Evolutionary conservation across 2,329 filamentous ascomycete species (phyloP).

Genomic region (Rhytidhysteron rufulum): DNA sequence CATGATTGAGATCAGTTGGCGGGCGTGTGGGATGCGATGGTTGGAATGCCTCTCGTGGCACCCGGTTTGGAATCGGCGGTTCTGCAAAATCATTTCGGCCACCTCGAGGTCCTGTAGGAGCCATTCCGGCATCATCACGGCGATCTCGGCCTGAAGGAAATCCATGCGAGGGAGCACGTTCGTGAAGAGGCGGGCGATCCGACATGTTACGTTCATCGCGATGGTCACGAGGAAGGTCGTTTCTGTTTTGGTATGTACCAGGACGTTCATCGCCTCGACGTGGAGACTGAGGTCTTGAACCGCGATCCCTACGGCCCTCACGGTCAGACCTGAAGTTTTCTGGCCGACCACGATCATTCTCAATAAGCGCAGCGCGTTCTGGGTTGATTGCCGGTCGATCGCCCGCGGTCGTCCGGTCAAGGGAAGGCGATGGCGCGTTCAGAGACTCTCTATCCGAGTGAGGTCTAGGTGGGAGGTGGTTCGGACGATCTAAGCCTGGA

Average conservation of each 20-base stretch:
- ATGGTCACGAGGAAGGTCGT: slow-evolving; percentile 22
- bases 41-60: slow-evolving; percentile 39
- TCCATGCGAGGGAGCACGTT: slow-evolving; percentile 16
- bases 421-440: slow-evolving; percentile 3
- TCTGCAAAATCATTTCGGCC: slow-evolving; percentile 33
- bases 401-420: slow-evolving; percentile 8
- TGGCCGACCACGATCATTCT: slow-evolving; percentile 23
- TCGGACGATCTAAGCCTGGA: slow-evolving; percentile 19
- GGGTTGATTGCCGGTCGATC: slow-evolving; percentile 37
- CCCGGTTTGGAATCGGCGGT: slow-evolving; percentile 15
- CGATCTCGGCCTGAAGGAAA: slow-evolving; percentile 34
- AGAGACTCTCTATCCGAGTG: slow-evolving; percentile 7
- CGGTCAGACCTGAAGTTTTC: slow-evolving; percentile 25
- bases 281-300: slow-evolving; percentile 26
- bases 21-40: slow-evolving; percentile 29
- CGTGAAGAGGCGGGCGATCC: slow-evolving; percentile 24
- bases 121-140: slow-evolving; percentile 33
- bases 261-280: slow-evolving; percentile 23
- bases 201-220: slow-evolving; percentile 30
- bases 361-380: slow-evolving; percentile 41
- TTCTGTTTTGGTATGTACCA: slow-evolving; percentile 20
- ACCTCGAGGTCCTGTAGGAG: slow-evolving; percentile 53
- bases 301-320: slow-evolving; percentile 28
- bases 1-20: slow-evolving; percentile 41
- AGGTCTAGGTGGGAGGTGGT: slow-evolving; percentile 16